A percentile compares a stretch with the other conserved stretches of the same genome.
phyloP scores from a whole-genome alignment of 1,284 basidiomycete genomes.

The Leccinum fuscescens region DNA sequence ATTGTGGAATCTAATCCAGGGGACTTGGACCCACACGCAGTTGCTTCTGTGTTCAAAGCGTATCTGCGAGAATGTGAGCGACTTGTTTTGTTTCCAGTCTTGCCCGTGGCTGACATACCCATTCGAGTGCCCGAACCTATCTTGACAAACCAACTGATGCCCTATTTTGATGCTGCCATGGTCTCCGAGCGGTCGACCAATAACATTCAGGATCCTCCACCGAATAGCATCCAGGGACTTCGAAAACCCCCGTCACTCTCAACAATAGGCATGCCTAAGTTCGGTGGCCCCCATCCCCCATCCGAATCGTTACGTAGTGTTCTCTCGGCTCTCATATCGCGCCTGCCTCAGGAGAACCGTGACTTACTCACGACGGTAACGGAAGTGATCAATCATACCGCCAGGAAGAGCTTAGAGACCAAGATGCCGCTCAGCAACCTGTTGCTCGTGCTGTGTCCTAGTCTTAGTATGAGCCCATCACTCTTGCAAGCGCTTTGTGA shows the following conservation, averaged over 20 bases:
- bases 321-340: conserved; percentile 57
- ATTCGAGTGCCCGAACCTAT: conserved; percentile 77
- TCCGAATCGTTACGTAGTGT: conserved; percentile 53
- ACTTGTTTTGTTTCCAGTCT: conserved; percentile 1
- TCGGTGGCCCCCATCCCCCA: conserved; percentile 56
- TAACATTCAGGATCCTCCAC: conserved; percentile 35
- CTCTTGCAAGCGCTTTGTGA: conserved; percentile 74
- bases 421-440: conserved; percentile 86
- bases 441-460: conserved; percentile 77
- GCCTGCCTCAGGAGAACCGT: conserved; percentile 68
- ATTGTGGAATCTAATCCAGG: conserved; percentile 72
- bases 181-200: conserved; percentile 48
- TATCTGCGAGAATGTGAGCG: conserved; percentile 75
- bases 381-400: conserved; percentile 70
- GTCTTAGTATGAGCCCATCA: conserved; percentile 75
- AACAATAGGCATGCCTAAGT: conserved; percentile 67
- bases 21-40: conserved; percentile 89
- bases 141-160: conserved; percentile 65
- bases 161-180: conserved; percentile 76
- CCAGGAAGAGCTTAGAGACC: conserved; percentile 59
- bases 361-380: conserved; percentile 71
- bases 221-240: conserved; percentile 42
- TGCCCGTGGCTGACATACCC: conserved; percentile 13
- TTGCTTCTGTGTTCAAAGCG: conserved; percentile 83
- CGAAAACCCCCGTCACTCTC: conserved; percentile 77